phyloP scores from a whole-genome alignment of 805 yeast species.

The Sugiyamaella chiloensis region DNA sequence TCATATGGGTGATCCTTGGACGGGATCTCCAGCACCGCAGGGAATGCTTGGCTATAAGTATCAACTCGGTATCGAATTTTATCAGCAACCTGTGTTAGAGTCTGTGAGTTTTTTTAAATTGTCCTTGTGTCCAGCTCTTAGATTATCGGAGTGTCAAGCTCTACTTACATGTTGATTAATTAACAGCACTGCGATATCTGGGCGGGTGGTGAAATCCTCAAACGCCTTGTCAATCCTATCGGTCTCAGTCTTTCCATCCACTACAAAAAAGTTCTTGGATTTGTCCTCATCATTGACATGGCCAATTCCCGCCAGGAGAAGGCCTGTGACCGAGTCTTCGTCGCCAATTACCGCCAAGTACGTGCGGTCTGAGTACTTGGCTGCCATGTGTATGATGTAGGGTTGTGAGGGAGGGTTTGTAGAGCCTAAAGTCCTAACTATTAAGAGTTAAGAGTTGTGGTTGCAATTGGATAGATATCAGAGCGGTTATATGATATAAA shows the following conservation, averaged over 20 bases:
- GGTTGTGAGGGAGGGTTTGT: background rate
- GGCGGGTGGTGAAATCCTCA: slow-evolving; percentile 70
- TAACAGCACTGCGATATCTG: slow-evolving; percentile 87
- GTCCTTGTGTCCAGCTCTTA: no score
- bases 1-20: slow-evolving; percentile 98
- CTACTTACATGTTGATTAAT: slow-evolving; percentile 74
- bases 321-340: slow-evolving; percentile 95
- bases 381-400: background rate
- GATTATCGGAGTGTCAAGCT: no score
- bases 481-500: no score
- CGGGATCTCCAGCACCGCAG: slow-evolving; percentile 94
- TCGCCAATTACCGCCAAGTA: slow-evolving; percentile 94
- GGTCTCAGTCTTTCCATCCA: slow-evolving; percentile 71
- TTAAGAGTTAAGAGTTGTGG: no score
- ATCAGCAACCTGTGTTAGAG: slow-evolving; percentile 59
- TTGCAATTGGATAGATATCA: no score
- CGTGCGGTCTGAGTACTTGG: slow-evolving; percentile 59
- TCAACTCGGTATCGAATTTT: slow-evolving; percentile 80
- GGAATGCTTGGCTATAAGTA: slow-evolving; percentile 83
- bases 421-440: background rate
- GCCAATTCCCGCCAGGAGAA: slow-evolving; percentile 92
- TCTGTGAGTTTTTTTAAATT: background rate
- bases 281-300: slow-evolving; percentile 59
- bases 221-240: slow-evolving; percentile 76
- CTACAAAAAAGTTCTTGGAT: slow-evolving; percentile 77